Conservation (phyloP, 2,329 filamentous ascomycete species). For the Aspergillus sp. region DNA sequence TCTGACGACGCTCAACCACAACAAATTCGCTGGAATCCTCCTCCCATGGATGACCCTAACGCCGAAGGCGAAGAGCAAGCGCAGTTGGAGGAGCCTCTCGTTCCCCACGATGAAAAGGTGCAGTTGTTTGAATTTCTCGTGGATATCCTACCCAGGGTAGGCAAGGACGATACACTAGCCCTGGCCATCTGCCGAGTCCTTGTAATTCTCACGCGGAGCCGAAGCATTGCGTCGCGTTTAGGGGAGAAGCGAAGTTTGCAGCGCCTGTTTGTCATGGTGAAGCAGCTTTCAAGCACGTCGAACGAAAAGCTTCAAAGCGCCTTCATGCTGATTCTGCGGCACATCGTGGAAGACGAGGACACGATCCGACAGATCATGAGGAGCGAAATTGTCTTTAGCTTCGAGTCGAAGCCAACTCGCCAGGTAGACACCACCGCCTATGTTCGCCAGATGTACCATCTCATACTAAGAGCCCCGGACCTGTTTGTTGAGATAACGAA, state of each 20-base stretch:
- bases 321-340: constrained; percentile 78
- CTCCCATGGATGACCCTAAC: constrained; percentile 38
- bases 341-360: constrained; percentile 89
- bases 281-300: constrained; percentile 73
- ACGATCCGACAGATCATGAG: constrained; percentile 87
- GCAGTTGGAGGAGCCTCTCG: constrained; percentile 50
- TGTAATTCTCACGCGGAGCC: constrained; percentile 75
- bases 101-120: constrained; percentile 58
- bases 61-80: constrained; percentile 48
- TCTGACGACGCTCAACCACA: constrained; percentile 76
- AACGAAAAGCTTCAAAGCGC: constrained; percentile 64
- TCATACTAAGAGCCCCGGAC: constrained; percentile 71
- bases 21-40: constrained; percentile 60
- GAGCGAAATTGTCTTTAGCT: constrained; percentile 71
- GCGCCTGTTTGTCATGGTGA: constrained; percentile 87
- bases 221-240: constrained; percentile 59
- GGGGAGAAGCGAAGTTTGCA: constrained; percentile 85
- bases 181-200: constrained; percentile 74
- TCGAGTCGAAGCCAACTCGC: constrained; percentile 51
- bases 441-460: constrained; percentile 65
- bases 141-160: constrained; percentile 72
- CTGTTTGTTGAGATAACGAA: constrained; percentile 82
- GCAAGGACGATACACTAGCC: constrained; percentile 77
- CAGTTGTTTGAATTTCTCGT: constrained; percentile 68
- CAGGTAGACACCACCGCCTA: constrained; percentile 63